A percentile compares a stretch with the other conserved stretches of the same genome.
These are phyloP conservation scores for Coemansia sp. DNA, from an alignment of 192 early-diverging fungal species.

Conservation along the genomic window DNA sequence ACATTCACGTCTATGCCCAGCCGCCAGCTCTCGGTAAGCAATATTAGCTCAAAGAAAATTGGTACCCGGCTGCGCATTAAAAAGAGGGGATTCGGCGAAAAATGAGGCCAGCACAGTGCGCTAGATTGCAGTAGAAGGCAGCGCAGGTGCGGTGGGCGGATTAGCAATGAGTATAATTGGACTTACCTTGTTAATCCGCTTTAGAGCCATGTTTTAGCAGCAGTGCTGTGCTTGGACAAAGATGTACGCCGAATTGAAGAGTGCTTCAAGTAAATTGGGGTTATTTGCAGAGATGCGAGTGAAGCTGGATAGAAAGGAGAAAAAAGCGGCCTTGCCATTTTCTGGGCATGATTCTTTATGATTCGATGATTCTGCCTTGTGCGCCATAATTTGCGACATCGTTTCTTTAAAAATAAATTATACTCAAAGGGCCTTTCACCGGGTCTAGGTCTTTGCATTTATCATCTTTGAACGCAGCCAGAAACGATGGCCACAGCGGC, in stretches of 20 bases:
- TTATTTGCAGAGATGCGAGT: constrained; percentile 8
- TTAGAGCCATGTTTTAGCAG: constrained; percentile 80
- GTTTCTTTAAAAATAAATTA: not conserved
- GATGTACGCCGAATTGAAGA: not conserved
- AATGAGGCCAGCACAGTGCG: not conserved
- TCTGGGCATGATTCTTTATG: not conserved
- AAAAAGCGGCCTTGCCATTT: not conserved
- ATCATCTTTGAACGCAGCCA: not conserved
- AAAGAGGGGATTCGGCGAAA: not conserved
- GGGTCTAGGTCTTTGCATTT: not conserved
- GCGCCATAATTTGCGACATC: not conserved
- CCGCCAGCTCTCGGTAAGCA: too few species aligned
- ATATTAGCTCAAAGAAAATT: not conserved
- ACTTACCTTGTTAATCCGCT: constrained; percentile 97
- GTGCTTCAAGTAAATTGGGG: not conserved
- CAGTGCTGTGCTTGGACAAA: not conserved
- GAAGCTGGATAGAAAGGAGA: not conserved
- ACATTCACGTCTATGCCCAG: too few species aligned
- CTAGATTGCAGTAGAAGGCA: constrained; percentile 2
- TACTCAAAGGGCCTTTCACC: not conserved
- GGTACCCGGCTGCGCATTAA: not conserved
- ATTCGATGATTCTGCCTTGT: not conserved
- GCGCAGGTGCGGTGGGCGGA: not conserved
- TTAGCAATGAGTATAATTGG: not conserved
- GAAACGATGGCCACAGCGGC: not conserved